phyloP scores from a whole-genome alignment of 148 eudicot genomes.

The Rhododendron williamsianum region DNA sequence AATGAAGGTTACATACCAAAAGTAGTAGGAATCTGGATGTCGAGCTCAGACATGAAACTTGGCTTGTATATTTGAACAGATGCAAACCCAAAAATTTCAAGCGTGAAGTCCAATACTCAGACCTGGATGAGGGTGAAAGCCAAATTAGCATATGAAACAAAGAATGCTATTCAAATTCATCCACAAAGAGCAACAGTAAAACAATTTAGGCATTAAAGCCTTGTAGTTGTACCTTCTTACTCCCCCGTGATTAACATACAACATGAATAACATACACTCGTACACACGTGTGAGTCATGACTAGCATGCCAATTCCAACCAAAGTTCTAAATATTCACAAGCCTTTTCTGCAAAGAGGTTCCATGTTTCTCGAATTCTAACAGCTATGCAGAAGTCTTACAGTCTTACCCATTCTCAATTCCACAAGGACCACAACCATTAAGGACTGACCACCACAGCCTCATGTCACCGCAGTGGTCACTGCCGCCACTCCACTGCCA shows the following conservation, averaged over 20 bases:
- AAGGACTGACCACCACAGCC: not conserved
- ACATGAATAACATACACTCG: not conserved
- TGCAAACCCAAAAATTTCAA: slow-evolving; percentile 22
- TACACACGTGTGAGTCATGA: not conserved
- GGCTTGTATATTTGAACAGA: slow-evolving; percentile 22
- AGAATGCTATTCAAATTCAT: not conserved
- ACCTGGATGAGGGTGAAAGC: slow-evolving; percentile 23
- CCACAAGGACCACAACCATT: not conserved
- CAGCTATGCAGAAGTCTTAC: not conserved
- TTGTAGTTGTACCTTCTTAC: not conserved
- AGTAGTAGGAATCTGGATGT: slow-evolving; percentile 55
- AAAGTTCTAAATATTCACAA: not conserved
- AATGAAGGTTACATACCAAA: slow-evolving; percentile 36
- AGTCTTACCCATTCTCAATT: not conserved
- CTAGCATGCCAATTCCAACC: not conserved
- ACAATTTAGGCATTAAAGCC: not conserved
- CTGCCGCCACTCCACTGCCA: not conserved
- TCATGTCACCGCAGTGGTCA: not conserved
- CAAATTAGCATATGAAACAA: not conserved
- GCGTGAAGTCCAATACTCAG: slow-evolving; percentile 26
- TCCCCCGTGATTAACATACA: not conserved
- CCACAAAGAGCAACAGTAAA: not conserved
- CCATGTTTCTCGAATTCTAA: not conserved
- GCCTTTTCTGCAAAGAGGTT: not conserved
- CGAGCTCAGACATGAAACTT: slow-evolving; percentile 63